Conservation (phyloP, 768 basidiomycete species). For the Russula sp. region DNA sequence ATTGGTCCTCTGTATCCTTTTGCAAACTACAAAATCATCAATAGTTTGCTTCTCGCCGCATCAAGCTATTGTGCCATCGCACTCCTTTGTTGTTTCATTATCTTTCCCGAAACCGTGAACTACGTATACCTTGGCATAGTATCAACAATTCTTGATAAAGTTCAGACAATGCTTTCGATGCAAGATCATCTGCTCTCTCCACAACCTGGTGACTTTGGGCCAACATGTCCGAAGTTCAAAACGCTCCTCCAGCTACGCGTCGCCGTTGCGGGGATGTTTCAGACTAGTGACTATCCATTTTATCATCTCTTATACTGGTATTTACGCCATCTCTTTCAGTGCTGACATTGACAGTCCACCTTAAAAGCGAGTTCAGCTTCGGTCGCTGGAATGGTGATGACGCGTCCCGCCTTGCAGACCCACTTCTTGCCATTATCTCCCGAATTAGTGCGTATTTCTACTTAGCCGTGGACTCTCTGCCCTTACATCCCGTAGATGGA, state of each 20-base stretch:
- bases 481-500: conserved; percentile 33
- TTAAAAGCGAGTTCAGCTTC: conserved; percentile 45
- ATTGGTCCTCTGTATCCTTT: conserved; percentile 52
- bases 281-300: conserved; percentile 33
- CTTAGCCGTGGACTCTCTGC: neutral
- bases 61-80: conserved; percentile 50
- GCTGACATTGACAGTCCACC: conserved; percentile 36
- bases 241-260: conserved; percentile 32
- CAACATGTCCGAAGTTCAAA: conserved; percentile 31
- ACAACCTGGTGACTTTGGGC: conserved; percentile 30
- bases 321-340: conserved; percentile 34
- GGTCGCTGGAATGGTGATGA: conserved; percentile 49
- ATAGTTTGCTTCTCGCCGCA: conserved; percentile 45
- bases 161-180: conserved; percentile 35
- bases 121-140: conserved; percentile 40
- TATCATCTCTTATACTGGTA: neutral
- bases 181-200: conserved; percentile 38
- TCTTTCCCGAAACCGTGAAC: conserved; percentile 55
- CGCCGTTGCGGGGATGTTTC: conserved; percentile 32
- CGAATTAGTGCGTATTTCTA: conserved; percentile 37
- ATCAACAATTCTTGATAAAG: conserved; percentile 35
- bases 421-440: conserved; percentile 38
- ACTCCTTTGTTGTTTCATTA: conserved; percentile 42
- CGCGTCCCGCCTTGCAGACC: conserved; percentile 38
- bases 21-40: conserved; percentile 44